Conservation (phyloP, 768 basidiomycete species). For the Suillus discolor region DNA sequence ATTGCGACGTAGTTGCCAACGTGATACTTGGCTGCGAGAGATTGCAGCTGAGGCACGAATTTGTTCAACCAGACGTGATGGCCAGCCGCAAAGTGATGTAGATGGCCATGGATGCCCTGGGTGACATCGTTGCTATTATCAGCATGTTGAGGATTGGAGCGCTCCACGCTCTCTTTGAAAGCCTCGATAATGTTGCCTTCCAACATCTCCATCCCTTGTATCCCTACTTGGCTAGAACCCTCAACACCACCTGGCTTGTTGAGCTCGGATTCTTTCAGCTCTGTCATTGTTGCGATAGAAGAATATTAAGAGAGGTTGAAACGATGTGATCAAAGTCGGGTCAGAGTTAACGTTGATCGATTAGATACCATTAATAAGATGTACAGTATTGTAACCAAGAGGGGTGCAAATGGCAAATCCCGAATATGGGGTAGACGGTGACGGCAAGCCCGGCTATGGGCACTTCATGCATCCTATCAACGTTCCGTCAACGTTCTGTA, state of each 20-base stretch:
- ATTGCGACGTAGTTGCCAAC: slow-evolving; percentile 61
- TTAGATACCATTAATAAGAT: too few species aligned
- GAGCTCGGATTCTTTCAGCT: slow-evolving; percentile 2
- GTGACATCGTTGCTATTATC: slow-evolving; percentile 16
- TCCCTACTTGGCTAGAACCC: not conserved
- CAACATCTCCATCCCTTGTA: slow-evolving; percentile 3
- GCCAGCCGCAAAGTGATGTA: slow-evolving; percentile 25
- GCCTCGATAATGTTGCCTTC: not conserved
- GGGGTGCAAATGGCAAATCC: too few species aligned
- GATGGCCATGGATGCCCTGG: slow-evolving; percentile 35
- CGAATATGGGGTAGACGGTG: too few species aligned
- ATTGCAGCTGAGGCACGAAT: slow-evolving; percentile 58
- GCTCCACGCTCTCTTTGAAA: slow-evolving; percentile 4
- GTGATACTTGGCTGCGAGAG: slow-evolving; percentile 53
- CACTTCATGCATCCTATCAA: too few species aligned
- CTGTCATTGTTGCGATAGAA: not conserved
- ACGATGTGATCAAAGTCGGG: not conserved
- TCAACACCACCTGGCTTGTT: slow-evolving; percentile 5
- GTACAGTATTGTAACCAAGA: too few species aligned
- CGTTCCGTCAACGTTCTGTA: too few species aligned
- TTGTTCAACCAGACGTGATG: slow-evolving; percentile 43
- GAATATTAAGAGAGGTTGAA: not conserved
- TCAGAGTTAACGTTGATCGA: not conserved
- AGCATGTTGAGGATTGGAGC: slow-evolving; percentile 13
- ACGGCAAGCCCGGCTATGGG: too few species aligned